These are phyloP conservation scores for Crithidia sp. DNA, from an alignment of 208 protist species.

Conservation along the genomic window DNA sequence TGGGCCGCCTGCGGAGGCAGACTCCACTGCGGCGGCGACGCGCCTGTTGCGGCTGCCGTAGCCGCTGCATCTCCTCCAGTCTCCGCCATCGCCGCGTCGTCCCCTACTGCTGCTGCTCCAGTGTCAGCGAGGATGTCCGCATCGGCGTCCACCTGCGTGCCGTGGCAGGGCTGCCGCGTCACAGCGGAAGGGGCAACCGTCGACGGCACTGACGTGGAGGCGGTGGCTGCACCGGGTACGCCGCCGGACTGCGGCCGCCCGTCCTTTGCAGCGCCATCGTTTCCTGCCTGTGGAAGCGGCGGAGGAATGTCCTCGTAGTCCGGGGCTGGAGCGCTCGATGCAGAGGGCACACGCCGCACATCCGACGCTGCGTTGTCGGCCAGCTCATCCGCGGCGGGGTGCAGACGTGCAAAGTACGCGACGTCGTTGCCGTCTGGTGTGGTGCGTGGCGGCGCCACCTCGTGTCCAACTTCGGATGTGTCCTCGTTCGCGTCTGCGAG, in stretches of 20 bases:
- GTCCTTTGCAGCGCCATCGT: neutral
- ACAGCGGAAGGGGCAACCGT: neutral
- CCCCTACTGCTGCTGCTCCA: neutral
- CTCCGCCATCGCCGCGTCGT: no score
- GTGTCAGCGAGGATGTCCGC: slow-evolving; percentile 6
- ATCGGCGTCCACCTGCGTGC: slow-evolving; percentile 39
- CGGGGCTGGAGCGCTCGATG: neutral
- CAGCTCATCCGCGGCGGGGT: slow-evolving; percentile 28
- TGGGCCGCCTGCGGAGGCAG: slow-evolving; percentile 28
- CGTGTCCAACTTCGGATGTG: slow-evolving; percentile 6
- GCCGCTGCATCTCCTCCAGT: neutral
- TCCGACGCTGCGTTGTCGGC: slow-evolving; percentile 49
- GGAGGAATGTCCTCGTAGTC: slow-evolving; percentile 22
- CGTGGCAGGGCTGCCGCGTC: slow-evolving; percentile 36
- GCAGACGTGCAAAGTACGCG: slow-evolving; percentile 16
- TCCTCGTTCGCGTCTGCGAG: slow-evolving; percentile 6
- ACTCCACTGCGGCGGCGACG: slow-evolving; percentile 11
- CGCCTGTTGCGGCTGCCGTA: neutral
- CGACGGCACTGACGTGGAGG: neutral
- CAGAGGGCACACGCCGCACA: slow-evolving; percentile 25
- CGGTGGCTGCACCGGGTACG: neutral
- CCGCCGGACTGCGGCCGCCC: neutral
- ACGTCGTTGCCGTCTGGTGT: slow-evolving; percentile 2
- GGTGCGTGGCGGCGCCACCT: slow-evolving; percentile 11
- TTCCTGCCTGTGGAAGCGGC: neutral